Percentiles rank a stretch among this genome's conserved stretches.
phyloP scores from a whole-genome alignment of 2,329 filamentous ascomycete species.

The Juglanconis juglandina region DNA sequence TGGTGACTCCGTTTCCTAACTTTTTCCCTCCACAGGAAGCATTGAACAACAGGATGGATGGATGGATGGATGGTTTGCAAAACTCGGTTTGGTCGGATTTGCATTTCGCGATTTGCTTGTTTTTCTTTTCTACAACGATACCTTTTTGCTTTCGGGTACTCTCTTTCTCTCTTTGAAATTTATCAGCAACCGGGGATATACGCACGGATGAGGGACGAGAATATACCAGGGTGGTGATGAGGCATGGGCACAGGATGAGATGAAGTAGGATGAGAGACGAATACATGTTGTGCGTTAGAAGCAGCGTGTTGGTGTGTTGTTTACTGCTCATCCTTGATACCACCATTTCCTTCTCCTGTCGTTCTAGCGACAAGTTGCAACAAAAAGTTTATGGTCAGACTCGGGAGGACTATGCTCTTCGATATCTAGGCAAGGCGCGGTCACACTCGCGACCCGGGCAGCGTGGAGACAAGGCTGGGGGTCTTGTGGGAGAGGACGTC shows the following conservation, averaged over 20 bases:
- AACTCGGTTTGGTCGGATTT: neutral
- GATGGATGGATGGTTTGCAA: neutral
- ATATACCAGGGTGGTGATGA: neutral
- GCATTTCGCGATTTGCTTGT: neutral
- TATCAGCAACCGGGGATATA: neutral
- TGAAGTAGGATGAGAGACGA: neutral
- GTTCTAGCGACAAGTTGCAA: neutral
- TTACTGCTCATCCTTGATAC: neutral
- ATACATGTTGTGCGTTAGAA: neutral
- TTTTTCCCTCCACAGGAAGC: neutral
- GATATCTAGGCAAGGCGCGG: too few species aligned
- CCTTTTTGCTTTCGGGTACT: conserved; percentile 1
- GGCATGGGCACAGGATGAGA: neutral
- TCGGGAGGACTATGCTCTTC: too few species aligned
- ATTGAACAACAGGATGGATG: neutral
- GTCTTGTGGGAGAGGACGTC: neutral
- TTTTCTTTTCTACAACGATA: conserved; percentile 4
- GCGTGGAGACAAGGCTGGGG: too few species aligned
- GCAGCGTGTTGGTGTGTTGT: neutral
- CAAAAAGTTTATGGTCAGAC: neutral
- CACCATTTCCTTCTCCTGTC: neutral
- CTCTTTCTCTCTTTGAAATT: neutral
- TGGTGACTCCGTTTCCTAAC: neutral
- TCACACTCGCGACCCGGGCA: too few species aligned
- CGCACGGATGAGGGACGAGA: neutral